A percentile compares a stretch with the other conserved stretches of the same genome.
Evolutionary conservation across 2,329 filamentous ascomycete genomes (phyloP).

Genomic region (Aureobasidium vineae): DNA sequence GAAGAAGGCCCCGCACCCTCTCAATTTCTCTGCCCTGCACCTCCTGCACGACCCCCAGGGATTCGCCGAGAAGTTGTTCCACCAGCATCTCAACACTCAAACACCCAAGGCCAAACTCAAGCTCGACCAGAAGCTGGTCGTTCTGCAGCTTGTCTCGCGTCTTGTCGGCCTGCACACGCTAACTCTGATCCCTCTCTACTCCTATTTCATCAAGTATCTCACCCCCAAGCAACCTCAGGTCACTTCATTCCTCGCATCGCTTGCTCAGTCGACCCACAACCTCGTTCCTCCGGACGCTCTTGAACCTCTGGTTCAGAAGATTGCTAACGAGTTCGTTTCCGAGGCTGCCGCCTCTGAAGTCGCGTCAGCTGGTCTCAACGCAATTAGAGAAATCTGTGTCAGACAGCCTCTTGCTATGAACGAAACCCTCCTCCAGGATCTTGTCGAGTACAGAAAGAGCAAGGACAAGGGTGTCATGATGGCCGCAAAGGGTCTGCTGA

Average conservation of each 20-base stretch:
- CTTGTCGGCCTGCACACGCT: constrained; percentile 91
- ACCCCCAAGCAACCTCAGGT: constrained; percentile 86
- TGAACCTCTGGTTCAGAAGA: constrained; percentile 88
- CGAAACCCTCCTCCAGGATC: constrained; percentile 90
- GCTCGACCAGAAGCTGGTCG: constrained; percentile 84
- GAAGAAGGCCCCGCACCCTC: constrained; percentile 78
- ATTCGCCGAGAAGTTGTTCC: constrained; percentile 86
- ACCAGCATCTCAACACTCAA: constrained; percentile 73
- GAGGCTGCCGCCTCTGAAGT: constrained; percentile 91
- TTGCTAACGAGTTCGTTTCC: constrained; percentile 97
- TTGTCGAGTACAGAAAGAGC: constrained; percentile 93
- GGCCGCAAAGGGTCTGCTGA: constrained; percentile 89
- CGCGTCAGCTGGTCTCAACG: constrained; percentile 85
- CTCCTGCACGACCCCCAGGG: constrained; percentile 91
- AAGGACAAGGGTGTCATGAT: constrained; percentile 99
- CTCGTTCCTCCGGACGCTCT: constrained; percentile 89
- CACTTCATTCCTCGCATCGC: constrained; percentile 86
- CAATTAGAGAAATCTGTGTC: constrained; percentile 89
- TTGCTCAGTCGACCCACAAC: constrained; percentile 88
- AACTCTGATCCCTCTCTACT: constrained; percentile 86
- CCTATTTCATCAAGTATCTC: constrained; percentile 88
- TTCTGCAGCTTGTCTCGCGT: constrained; percentile 85
- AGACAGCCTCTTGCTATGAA: constrained; percentile 95
- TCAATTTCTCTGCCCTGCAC: constrained; percentile 96
- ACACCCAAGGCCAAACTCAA: constrained; percentile 80